Evolutionary conservation across 768 basidiomycete genomes (phyloP), one percentile per base, ranked within the genome.

Genomic region (Trichaptum fuscoviolaceum): DNA sequence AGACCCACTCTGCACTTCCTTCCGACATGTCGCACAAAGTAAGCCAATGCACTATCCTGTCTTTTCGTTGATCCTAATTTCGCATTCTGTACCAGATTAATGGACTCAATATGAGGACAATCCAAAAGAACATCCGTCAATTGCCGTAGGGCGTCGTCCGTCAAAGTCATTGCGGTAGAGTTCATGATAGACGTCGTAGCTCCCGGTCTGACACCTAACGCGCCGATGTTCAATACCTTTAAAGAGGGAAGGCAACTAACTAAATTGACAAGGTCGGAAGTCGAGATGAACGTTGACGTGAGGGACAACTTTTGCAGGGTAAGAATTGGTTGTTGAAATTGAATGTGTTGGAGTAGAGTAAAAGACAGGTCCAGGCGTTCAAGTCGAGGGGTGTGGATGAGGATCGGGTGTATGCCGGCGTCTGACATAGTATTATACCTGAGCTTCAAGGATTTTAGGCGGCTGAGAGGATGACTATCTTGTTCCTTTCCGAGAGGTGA

Each of bases 41-140:
- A 71, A 1, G 75, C 69, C 5, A 90, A 71, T 1, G 84, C 75
- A 2, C 77, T 70, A 8, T 76, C 71, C 62, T 69, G 71, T 60
- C 73, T 72, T 7, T 78, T 74, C 0, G 73, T 71, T n/a, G 77
- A 63, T 7, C 85, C 85, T 20, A 91, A 72, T 66, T 87, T 89
- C 6, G 79, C 78, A 70, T 91, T 91, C 7, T 86, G 86, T 7
- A 87, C 88, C 8, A 91, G 76, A 71, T 76, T 90, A 62, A 91
- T 66, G 67, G 77, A 81, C 64, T 87, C 83, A 26, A 91, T 75
- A 25, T 72, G 67, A 12, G 68, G 57, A 67, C 76, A 80, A 0
- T 67, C 63, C 24, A 73, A 74, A 52, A 89, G 70, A 23, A 76
- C 66, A 5, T 76, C 74, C 7, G 84, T 83, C 57, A 90, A 75